Base-by-base conservation (phyloP, 176 grass and related monocot species). In the Oryza longistaminata region DNA sequence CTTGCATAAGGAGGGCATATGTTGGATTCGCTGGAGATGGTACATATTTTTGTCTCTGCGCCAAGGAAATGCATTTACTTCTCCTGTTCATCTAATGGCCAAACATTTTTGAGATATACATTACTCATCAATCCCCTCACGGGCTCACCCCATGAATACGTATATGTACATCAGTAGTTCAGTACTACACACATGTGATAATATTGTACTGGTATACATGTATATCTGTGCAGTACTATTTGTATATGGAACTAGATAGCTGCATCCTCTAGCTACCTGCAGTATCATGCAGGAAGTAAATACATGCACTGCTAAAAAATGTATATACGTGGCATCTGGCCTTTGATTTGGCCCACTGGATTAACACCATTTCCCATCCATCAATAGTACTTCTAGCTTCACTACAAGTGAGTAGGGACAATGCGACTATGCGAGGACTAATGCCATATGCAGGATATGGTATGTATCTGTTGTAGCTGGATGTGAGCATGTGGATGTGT, bases 1-100 rank as follows among this genome's bases (percentile, higher is more conserved):
- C 79, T 72, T 79, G 74, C 68, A 83, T 78, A 44, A 49, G 46
- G 50, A 69, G 46, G 4, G 75, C 45, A 34, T 73, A 86, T 83
- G 84, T 83, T 83, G 74, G 88, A 83, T 83, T 90, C 84, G 76
- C 74, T 78, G 84, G 61, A 48, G 61, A 48, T 7, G 80, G 88
- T 90, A 86, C 73, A 85, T 80, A 75, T 85, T 89, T 89, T 81
- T 87, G 80, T 87, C 79, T 74, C 80, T 68, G 45, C 60, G 19
- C 80, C n/a, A 68, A 79, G 40, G 79, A 60, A 90, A 79, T 62
- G 79, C 79, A 78, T 72, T 78, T 73, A 86, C 79, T 66, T 73
- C 43, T 69, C 12, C 46, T 77, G 78, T 5, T 68, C 35, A 15
- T 65, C 55, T 65, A 27, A 72, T 68, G 74, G 52, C 64, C 70